A percentile compares a stretch with the other conserved stretches of the same genome.
Conservation (phyloP, 192 early-diverging fungal species). For the Coemansia reversa region DNA sequence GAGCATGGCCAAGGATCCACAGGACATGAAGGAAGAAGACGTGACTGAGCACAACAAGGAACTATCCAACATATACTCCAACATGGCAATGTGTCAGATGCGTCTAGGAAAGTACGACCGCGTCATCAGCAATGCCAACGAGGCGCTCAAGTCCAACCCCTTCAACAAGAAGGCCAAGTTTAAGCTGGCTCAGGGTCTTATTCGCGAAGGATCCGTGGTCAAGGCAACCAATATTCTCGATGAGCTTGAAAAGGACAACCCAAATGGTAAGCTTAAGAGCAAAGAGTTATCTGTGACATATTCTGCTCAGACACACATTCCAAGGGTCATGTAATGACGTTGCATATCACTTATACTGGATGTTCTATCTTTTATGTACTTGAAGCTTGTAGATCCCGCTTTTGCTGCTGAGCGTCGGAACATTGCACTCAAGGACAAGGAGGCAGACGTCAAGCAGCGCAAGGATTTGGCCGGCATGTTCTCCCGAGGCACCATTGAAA, state of each 20-base stretch:
- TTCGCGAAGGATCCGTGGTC: constrained; percentile 31
- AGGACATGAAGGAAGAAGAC: constrained; percentile 31
- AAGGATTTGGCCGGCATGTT: constrained; percentile 50
- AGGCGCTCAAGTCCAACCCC: constrained; percentile 39
- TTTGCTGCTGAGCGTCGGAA: constrained; percentile 42
- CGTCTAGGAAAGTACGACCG: constrained; percentile 21
- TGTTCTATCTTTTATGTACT: neutral
- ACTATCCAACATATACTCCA: constrained; percentile 35
- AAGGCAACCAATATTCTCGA: constrained; percentile 43
- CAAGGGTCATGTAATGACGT: too few relatives aligned
- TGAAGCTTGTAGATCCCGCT: constrained; percentile 18
- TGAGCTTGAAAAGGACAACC: constrained; percentile 38
- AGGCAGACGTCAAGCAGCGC: constrained; percentile 45
- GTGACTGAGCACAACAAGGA: constrained; percentile 42
- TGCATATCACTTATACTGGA: neutral
- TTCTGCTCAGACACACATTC: too few relatives aligned
- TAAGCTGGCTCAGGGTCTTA: constrained; percentile 40
- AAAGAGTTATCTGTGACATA: neutral
- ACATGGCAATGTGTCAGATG: constrained; percentile 53
- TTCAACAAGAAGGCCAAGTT: constrained; percentile 55
- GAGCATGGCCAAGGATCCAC: constrained; percentile 14
- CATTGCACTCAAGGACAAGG: constrained; percentile 35
- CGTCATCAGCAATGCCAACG: constrained; percentile 25
- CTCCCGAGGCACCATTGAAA: constrained; percentile 27
- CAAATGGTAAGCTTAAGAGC: constrained; percentile 10